Base-by-base conservation (phyloP, 2,329 filamentous ascomycete species). In the Cytospora leucostoma region DNA sequence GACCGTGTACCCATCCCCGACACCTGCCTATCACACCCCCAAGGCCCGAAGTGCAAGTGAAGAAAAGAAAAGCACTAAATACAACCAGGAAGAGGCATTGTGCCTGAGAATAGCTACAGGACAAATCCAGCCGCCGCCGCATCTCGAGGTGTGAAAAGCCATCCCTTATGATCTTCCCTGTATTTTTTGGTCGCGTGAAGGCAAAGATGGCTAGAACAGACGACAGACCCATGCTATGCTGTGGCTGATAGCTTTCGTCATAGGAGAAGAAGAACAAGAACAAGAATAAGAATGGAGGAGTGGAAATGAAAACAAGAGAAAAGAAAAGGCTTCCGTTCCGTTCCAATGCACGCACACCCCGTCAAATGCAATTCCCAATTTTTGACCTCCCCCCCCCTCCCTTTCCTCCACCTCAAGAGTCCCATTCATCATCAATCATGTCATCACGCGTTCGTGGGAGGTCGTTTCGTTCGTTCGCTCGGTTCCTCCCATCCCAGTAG, bases 171-270 rank as follows among this genome's bases (percentile, higher is more conserved):
- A n/a, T 44, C 33, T 40, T 13, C 17, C 52, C 47, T 27, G 35
- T 61, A 19, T 33, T 54, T 38, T n/a, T 2, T n/a, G 34, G 15
- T 49, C 32, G 37, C 37, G 37, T 35, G 11, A 12, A 17, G 44
- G 8, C 34, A 54, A 49, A 65, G 63, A 58, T 33, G 62, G n/a
- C 59, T 27, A 56, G 59, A 65, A 27, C 19, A n/a, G 50, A 59
- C 52, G 27, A 27, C 27, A 27, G 27, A 27, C 27, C 27, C 27
- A 27, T 27, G 27, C 27, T 27, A 27, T 52, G 47, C 27, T 34
- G 13, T 27, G 58, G 44, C 47, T 54, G 61, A 54, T 54, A 59
- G 50, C 55, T 51, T 56, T 54, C 49, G 61, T 35, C 35, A 10
- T 12, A 57, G 17, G n/a, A 47, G 8, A 19, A 17, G 38, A 17